A percentile compares a stretch with the other conserved stretches of the same genome.
These are phyloP conservation scores for Pythium coloratum DNA, from an alignment of 352 stramenopile genomes.

Conservation along the genomic window DNA sequence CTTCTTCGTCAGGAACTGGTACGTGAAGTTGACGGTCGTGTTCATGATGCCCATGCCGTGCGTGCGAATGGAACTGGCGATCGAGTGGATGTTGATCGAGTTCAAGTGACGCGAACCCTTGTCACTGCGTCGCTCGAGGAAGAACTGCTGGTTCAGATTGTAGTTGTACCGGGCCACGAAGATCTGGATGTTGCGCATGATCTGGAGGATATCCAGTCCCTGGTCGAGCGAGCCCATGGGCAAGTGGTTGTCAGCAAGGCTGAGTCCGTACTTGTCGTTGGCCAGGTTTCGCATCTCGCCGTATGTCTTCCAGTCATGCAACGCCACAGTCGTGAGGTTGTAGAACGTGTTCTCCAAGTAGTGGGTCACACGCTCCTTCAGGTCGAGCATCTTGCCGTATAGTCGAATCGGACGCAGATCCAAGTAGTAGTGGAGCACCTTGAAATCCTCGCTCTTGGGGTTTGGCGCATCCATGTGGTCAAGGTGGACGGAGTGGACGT, in stretches of 20 bases:
- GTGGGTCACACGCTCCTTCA: conserved; percentile 86
- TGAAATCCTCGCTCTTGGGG: conserved; percentile 80
- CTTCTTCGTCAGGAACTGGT: conserved; percentile 93
- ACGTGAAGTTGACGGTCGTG: conserved; percentile 95
- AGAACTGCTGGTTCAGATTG: conserved; percentile 96
- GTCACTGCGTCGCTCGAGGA: conserved; percentile 91
- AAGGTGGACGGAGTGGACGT: conserved; percentile 87
- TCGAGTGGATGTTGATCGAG: conserved; percentile 92
- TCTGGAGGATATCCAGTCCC: conserved; percentile 93
- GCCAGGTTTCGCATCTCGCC: conserved; percentile 93
- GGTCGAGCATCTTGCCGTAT: conserved; percentile 85
- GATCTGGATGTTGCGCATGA: conserved; percentile 95
- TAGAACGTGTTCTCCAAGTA: conserved; percentile 96
- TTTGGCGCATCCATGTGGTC: conserved; percentile 87
- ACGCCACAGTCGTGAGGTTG: conserved; percentile 91
- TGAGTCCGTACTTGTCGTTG: conserved; percentile 92
- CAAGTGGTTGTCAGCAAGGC: conserved; percentile 90
- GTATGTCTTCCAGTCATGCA: conserved; percentile 96
- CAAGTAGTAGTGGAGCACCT: conserved; percentile 85
- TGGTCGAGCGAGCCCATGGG: conserved; percentile 93
- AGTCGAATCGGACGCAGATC: conserved; percentile 86
- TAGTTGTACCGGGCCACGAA: conserved; percentile 93
- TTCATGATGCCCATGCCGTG: conserved; percentile 96
- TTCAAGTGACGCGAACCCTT: conserved; percentile 92
- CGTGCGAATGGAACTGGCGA: conserved; percentile 90